Conservation (phyloP, 345 rosid genomes). For the Geranium rotundifolium region DNA sequence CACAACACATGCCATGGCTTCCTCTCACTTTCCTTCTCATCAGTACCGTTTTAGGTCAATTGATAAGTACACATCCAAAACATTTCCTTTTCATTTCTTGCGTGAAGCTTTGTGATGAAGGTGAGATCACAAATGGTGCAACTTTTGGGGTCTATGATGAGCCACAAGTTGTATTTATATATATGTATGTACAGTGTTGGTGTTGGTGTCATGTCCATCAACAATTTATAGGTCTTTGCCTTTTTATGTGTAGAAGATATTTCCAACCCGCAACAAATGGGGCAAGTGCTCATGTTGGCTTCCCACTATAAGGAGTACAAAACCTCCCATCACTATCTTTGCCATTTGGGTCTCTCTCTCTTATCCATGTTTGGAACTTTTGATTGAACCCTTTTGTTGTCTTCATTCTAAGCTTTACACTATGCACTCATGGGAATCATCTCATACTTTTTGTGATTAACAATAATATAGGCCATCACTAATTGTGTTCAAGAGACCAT, state of each 20-base stretch:
- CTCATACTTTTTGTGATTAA: too few species aligned
- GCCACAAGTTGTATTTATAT: conserved; percentile 4
- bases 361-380: too few species aligned
- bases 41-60: background rate
- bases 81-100: background rate
- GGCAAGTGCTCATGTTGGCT: conserved; percentile 17
- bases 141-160: too few species aligned
- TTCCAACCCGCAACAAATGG: conserved; percentile 21
- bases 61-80: background rate
- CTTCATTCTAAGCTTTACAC: too few species aligned
- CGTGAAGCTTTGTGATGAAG: conserved; percentile 12
- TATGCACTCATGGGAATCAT: too few species aligned
- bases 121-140: conserved; percentile 4
- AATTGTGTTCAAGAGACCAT: too few species aligned
- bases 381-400: too few species aligned
- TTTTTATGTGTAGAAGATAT: conserved; percentile 18
- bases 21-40: background rate
- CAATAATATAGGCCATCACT: too few species aligned
- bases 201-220: conserved; percentile 9
- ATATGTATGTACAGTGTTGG: too few species aligned
- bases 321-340: too few species aligned
- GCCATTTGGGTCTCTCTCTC: too few species aligned
- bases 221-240: conserved; percentile 4
- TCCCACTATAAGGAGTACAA: conserved; percentile 14
- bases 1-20: too few species aligned